Percentiles rank a stretch among this genome's conserved stretches.
These are phyloP conservation scores for Sextonia rubra DNA, from an alignment of 164 flowering plant genomes.

Conservation along the genomic window DNA sequence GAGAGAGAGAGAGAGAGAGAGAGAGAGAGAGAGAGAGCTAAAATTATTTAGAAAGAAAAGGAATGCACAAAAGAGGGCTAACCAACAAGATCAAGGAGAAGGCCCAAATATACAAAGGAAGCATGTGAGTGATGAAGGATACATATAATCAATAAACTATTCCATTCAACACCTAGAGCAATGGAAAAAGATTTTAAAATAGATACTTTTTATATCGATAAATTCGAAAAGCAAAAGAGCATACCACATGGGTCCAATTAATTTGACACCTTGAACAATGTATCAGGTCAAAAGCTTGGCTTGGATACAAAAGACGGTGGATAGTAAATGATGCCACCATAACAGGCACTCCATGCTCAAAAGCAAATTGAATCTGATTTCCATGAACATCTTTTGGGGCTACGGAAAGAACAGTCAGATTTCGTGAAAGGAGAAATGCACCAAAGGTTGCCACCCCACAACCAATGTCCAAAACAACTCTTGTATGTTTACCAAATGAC, in stretches of 20 bases:
- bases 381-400: constrained; percentile 72
- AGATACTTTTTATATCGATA: background rate
- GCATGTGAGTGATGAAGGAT: too few relatives aligned
- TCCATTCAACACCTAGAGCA: background rate
- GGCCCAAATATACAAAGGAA: too few relatives aligned
- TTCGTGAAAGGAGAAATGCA: constrained; percentile 44
- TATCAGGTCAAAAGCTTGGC: constrained; percentile 62
- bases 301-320: constrained; percentile 52
- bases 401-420: constrained; percentile 44
- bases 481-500: constrained; percentile 43
- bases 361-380: constrained; percentile 68
- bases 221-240: constrained; percentile 6
- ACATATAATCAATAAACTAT: background rate
- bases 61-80: too few relatives aligned
- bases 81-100: too few relatives aligned
- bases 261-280: constrained; percentile 69
- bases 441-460: constrained; percentile 80
- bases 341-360: constrained; percentile 71
- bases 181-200: background rate
- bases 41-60: too few relatives aligned
- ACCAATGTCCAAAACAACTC: constrained; percentile 59
- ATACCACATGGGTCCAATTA: constrained; percentile 67
- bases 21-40: too few relatives aligned
- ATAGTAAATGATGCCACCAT: constrained; percentile 63
- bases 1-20: too few relatives aligned